A percentile compares a stretch with the other conserved stretches of the same genome.
Conservation (phyloP, 1,139 yeast genomes). For the Lodderomyces theae region DNA sequence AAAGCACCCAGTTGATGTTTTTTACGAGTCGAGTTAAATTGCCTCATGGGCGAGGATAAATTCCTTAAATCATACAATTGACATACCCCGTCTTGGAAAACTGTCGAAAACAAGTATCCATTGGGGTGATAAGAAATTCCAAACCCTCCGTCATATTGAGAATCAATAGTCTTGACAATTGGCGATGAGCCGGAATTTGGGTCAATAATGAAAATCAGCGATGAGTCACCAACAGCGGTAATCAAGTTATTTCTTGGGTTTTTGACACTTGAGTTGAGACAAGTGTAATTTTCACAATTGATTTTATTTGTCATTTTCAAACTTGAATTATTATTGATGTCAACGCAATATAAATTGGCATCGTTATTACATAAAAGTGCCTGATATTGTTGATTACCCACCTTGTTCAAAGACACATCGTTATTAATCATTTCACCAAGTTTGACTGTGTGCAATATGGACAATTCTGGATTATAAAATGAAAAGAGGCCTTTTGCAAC, state of each 20-base stretch:
- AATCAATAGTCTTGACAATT: slow-evolving; percentile 37
- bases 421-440: slow-evolving; percentile 84
- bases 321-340: slow-evolving; percentile 48
- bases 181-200: slow-evolving; percentile 22
- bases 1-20: slow-evolving; percentile 61
- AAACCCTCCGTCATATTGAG: slow-evolving; percentile 76
- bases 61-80: slow-evolving; percentile 74
- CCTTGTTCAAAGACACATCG: slow-evolving; percentile 59
- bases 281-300: slow-evolving; percentile 38
- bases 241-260: slow-evolving; percentile 29
- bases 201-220: slow-evolving; percentile 38
- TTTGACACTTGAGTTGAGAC: slow-evolving; percentile 39
- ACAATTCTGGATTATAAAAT: slow-evolving; percentile 44
- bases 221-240: slow-evolving; percentile 43
- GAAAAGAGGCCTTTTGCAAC: slow-evolving; percentile 59
- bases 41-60: slow-evolving; percentile 46
- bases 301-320: slow-evolving; percentile 31
- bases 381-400: slow-evolving; percentile 39
- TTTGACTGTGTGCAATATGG: slow-evolving; percentile 42
- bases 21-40: slow-evolving; percentile 58
- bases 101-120: slow-evolving; percentile 70
- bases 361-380: slow-evolving; percentile 84
- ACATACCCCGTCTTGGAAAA: slow-evolving; percentile 84
- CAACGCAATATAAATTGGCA: slow-evolving; percentile 62
- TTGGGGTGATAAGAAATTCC: slow-evolving; percentile 76